Evolutionary conservation across 352 stramenopile genomes (phyloP), one percentile per base, ranked within the genome.

Genomic region (Phytopythium oedochilum): DNA sequence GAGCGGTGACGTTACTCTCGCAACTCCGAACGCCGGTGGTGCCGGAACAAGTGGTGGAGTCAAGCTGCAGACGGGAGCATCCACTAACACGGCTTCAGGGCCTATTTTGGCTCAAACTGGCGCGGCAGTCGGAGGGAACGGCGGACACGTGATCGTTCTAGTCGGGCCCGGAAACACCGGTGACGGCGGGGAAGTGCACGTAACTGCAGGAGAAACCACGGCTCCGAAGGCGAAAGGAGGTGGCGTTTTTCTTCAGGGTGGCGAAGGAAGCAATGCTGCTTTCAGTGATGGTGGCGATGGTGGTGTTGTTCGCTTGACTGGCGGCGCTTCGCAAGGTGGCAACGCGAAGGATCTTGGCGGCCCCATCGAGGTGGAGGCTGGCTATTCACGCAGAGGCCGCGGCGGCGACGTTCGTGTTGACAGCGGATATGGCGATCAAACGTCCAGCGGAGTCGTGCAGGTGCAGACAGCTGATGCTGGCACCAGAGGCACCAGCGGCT

Each of bases 261-360:
- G 73, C 15, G 83, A 89, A 75, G 83, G 83, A 25, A 64, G 68
- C 2, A 86, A 72, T 31, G 65, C 56, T 36, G 72, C 76, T 59
- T 91, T 80, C 52, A 82, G 68, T 2, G 78, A 94, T 60, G 89
- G 90, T 45, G 91, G 92, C 22, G 75, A 86, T 57, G 91, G 92
- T n/a, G 94, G 92, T 34, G 64, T 78, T n/a, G 70, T 97, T 15
- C 77, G 86, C 10, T 42, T 97, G 28, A 78, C 74, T 59, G 89
- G 88, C 55, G 92, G 94, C 53, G 78, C 76, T 40, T 84, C 82
- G 26, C 65, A 96, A 71, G 86, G 92, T 29, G 75, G 74, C 18
- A 84, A 59, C 31, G 43, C 66, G 51, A 45, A 61, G 49, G 75
- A 93, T 53, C 63, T 76, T 49, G 94, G 94, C 28, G 94, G 92